Percentiles rank a stretch among this genome's conserved stretches.
Evolutionary conservation across 176 grass and related monocot species (phyloP).

Genomic region (Luzula sylvatica): DNA sequence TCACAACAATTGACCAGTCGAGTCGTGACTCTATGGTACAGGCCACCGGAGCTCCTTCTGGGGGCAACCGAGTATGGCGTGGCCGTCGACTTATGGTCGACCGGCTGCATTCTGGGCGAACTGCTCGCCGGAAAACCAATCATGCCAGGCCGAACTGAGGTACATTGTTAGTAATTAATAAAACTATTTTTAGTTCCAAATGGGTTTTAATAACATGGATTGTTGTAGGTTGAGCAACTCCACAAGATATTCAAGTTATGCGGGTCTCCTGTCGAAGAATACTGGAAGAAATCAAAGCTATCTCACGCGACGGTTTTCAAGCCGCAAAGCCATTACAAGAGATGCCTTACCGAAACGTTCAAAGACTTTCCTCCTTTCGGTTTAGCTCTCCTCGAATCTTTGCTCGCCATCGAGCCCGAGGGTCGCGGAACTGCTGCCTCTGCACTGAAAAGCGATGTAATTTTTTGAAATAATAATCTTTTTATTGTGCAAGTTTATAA

Average conservation of each 20-base stretch:
- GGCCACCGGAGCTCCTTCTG: slow-evolving; percentile 75
- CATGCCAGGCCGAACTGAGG: slow-evolving; percentile 93
- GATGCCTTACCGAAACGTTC: slow-evolving; percentile 67
- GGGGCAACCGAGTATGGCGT: slow-evolving; percentile 65
- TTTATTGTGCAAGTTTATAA: slow-evolving; percentile 2
- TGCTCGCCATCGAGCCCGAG: slow-evolving; percentile 76
- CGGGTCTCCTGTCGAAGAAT: slow-evolving; percentile 58
- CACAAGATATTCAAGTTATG: slow-evolving; percentile 96
- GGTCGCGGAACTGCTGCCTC: slow-evolving; percentile 62
- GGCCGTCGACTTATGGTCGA: slow-evolving; percentile 83
- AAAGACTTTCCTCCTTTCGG: slow-evolving; percentile 60
- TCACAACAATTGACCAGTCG: slow-evolving; percentile 59
- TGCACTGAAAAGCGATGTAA: slow-evolving; percentile 69
- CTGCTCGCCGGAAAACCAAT: slow-evolving; percentile 72
- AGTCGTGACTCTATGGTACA: slow-evolving; percentile 88
- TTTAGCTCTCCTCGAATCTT: slow-evolving; percentile 51
- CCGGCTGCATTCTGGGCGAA: slow-evolving; percentile 90
- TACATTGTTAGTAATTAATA: slow-evolving; percentile 18
- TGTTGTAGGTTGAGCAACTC: slow-evolving; percentile 84
- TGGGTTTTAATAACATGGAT: background rate
- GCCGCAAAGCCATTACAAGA: slow-evolving; percentile 52
- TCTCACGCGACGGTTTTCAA: slow-evolving; percentile 75
- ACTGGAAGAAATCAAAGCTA: slow-evolving; percentile 75
- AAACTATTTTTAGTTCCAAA: background rate
- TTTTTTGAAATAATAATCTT: slow-evolving; percentile 22